Evolutionary conservation across 257 asterid genomes (phyloP).

Genomic region (Nicotiana sylvestris): DNA sequence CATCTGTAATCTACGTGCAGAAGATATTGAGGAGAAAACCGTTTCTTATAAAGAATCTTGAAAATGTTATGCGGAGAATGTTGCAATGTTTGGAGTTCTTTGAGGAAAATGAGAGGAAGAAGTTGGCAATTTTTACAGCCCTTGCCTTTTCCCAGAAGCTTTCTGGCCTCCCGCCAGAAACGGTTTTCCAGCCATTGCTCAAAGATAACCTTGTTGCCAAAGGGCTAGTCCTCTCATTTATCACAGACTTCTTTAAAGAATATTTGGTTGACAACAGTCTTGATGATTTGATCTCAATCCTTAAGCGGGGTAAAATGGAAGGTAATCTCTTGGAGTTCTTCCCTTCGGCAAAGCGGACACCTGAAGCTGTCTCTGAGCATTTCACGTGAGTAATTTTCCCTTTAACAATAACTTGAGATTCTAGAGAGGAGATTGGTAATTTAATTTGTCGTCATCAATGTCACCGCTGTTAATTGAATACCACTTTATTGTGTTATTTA

Average conservation of each 20-base stretch:
- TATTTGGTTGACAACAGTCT: constrained; percentile 93
- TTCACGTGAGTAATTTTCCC: constrained; percentile 59
- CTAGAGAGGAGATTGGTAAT: background rate
- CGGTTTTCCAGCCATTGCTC: constrained; percentile 92
- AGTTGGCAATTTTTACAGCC: constrained; percentile 96
- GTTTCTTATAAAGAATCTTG: constrained; percentile 93
- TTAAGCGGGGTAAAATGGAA: constrained; percentile 89
- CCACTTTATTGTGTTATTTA: background rate
- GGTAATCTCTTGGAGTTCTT: constrained; percentile 83
- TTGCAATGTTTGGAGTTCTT: constrained; percentile 91
- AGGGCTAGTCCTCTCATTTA: constrained; percentile 91
- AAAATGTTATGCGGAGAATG: constrained; percentile 94
- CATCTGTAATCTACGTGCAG: constrained; percentile 86
- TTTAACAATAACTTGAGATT: background rate
- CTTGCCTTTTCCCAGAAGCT: constrained; percentile 98
- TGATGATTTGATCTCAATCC: constrained; percentile 88
- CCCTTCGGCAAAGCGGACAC: constrained; percentile 80
- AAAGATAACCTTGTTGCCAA: constrained; percentile 94
- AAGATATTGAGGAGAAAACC: constrained; percentile 87
- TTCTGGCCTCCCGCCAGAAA: constrained; percentile 97
- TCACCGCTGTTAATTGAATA: background rate
- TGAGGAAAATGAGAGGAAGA: constrained; percentile 92
- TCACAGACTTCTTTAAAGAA: constrained; percentile 92
- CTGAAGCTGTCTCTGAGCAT: constrained; percentile 90
- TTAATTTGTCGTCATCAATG: too few species aligned